phyloP scores from a whole-genome alignment of 768 basidiomycete genomes.

The Boletus sp. region DNA sequence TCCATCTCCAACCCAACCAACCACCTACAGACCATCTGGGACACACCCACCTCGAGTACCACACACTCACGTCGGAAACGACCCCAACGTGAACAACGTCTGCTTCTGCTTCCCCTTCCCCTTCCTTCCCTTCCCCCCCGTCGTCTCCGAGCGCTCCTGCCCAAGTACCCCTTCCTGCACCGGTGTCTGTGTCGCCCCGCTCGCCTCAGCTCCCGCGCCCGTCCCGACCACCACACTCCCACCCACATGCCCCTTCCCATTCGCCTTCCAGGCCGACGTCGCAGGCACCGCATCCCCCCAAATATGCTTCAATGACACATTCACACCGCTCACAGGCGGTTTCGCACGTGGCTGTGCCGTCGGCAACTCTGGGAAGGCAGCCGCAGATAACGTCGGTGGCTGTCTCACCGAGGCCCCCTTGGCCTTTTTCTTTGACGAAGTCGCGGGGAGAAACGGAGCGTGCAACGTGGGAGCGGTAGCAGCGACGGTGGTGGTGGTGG shows the following conservation, averaged over 20 bases:
- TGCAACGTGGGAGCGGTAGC: background rate
- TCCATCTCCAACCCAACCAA: background rate
- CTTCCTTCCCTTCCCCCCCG: slow-evolving; percentile 58
- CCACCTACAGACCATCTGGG: background rate
- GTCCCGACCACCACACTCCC: background rate
- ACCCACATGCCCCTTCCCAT: background rate
- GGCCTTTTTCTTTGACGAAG: slow-evolving; percentile 11
- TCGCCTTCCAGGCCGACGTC: slow-evolving; percentile 31
- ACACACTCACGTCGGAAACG: slow-evolving; percentile 37
- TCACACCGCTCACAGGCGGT: slow-evolving; percentile 50
- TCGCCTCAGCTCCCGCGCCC: background rate
- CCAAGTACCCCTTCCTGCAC: background rate
- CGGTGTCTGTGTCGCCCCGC: background rate
- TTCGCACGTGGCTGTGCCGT: slow-evolving; percentile 40
- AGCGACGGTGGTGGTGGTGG: background rate
- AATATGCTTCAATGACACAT: slow-evolving; percentile 65
- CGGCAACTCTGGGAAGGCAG: slow-evolving; percentile 72
- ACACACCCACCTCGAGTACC: background rate
- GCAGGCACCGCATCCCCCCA: slow-evolving; percentile 30
- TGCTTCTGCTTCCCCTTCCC: slow-evolving; percentile 83
- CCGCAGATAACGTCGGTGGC: slow-evolving; percentile 46
- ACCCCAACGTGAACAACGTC: slow-evolving; percentile 68
- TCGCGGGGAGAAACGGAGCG: background rate
- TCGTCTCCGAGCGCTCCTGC: slow-evolving; percentile 5
- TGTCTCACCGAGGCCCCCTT: background rate